Evolutionary conservation across 2,329 filamentous ascomycete species (phyloP), one percentile per base, ranked within the genome.

Genomic region (Alternaria atra): DNA sequence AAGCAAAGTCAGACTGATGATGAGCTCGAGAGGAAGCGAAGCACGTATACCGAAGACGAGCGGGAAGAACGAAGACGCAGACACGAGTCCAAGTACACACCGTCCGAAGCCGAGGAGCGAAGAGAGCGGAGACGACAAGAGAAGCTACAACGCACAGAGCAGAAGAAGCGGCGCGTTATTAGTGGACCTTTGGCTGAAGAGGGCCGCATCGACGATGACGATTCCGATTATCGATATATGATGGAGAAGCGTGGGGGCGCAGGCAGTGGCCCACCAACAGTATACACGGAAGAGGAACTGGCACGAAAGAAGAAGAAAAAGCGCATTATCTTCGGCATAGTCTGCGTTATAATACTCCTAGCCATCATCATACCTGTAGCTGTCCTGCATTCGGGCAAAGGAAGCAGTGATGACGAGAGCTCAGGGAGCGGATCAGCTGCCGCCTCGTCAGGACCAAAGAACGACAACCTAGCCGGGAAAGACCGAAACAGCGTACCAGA

Each of bases 301-400:
- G 73, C 71, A 32, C 68, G 60, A 68, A 66, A 77, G 75, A 76
- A 77, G 73, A 77, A 82, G 77, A 70, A 75, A 68, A 78, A 90
- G 78, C 87, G 86, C 69, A 84, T 88, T 65, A 79, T 83, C 15
- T 79, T 80, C 34, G 75, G 78, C 1, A 77, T 76, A 9, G 55
- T 77, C 9, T 67, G 71, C 2, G 60, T 82, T 4, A 58, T 84
- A 5, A 61, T 83, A 1, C 59, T 84, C 15, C 73, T 84, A 7
- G 78, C 77, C 10, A 83, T 84, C 60, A 79, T 80, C 48, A 83
- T 85, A 39, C 80, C 81, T 0, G 81, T 84, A 2, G 83, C 77
- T 8, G 77, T 84, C 0, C 73, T 84, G 10, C 62, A 83, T 37
- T 81, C 80, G 0, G 80, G 80, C 53, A 84, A 40, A 23, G 37